phyloP scores from a whole-genome alignment of 2,329 filamentous ascomycete genomes.

The Aspergillus felis region DNA sequence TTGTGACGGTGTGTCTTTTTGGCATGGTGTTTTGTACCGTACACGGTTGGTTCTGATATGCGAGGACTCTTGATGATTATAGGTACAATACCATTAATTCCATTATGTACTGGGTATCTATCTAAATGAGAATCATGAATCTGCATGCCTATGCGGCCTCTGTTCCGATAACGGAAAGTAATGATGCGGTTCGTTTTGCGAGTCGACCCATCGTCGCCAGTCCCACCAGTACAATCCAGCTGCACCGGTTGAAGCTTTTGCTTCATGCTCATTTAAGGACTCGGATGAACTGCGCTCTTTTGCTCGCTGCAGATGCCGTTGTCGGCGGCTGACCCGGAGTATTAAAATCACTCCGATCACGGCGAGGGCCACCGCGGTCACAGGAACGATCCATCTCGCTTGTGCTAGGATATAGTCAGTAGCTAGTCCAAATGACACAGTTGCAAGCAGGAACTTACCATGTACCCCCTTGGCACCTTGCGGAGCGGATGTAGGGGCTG shows the following conservation, averaged over 20 bases:
- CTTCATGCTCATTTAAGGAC: constrained; percentile 13
- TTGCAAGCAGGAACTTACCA: constrained; percentile 5
- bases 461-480: background rate
- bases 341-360: constrained; percentile 8
- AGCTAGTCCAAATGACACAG: background rate
- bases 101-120: constrained; percentile 7
- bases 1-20: background rate
- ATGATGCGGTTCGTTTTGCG: constrained; percentile 9
- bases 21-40: background rate
- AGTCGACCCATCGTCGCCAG: constrained; percentile 25
- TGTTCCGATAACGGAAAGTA: constrained; percentile 28
- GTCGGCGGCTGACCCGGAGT: constrained; percentile 9
- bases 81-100: background rate
- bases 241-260: constrained; percentile 10
- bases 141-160: background rate
- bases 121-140: background rate
- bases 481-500: constrained; percentile 3
- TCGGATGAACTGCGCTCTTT: constrained; percentile 11
- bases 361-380: constrained; percentile 6
- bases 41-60: background rate
- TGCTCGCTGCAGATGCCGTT: constrained; percentile 1
- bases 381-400: constrained; percentile 13
- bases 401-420: constrained; percentile 2
- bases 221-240: constrained; percentile 27
- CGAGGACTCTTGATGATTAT: no score